Evolutionary conservation across 2,329 filamentous ascomycete species (phyloP).

Genomic region (Diaporthe sp.): DNA sequence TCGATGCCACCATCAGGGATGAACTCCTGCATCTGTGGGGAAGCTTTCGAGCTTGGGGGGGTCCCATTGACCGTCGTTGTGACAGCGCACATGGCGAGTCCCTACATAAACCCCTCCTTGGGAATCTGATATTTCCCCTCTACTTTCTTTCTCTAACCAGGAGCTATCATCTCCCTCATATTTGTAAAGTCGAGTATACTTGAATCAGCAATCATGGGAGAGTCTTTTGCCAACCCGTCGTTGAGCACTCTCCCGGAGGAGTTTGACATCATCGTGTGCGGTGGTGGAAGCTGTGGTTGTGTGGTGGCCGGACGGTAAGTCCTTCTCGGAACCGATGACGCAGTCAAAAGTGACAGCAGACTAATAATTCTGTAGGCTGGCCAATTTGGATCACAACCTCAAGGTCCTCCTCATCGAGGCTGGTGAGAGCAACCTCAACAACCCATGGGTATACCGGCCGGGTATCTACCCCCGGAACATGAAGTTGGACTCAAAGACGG

Average conservation of each 20-base stretch:
- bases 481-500: slow-evolving; percentile 84
- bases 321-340: slow-evolving; percentile 13
- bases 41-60: slow-evolving; percentile 1
- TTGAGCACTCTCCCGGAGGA: slow-evolving; percentile 73
- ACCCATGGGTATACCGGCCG: slow-evolving; percentile 82
- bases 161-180: background rate
- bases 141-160: background rate
- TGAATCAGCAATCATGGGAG: slow-evolving; percentile 35
- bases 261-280: slow-evolving; percentile 85
- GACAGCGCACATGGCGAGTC: background rate
- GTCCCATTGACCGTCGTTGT: slow-evolving; percentile 11
- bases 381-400: slow-evolving; percentile 83
- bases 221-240: slow-evolving; percentile 36
- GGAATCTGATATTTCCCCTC: background rate
- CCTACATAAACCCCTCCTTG: slow-evolving; percentile 35
- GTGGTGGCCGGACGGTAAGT: slow-evolving; percentile 69
- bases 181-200: background rate
- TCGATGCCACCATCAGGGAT: slow-evolving; percentile 33
- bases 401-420: slow-evolving; percentile 78
- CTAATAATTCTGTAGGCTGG: slow-evolving; percentile 67
- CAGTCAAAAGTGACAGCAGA: slow-evolving; percentile 1
- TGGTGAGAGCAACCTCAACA: slow-evolving; percentile 82
- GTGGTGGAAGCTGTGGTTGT: slow-evolving; percentile 78
- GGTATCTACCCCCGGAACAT: slow-evolving; percentile 85
- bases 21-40: slow-evolving; percentile 8